phyloP scores from a whole-genome alignment of 768 basidiomycete species.

The Trametes sanguinea region DNA sequence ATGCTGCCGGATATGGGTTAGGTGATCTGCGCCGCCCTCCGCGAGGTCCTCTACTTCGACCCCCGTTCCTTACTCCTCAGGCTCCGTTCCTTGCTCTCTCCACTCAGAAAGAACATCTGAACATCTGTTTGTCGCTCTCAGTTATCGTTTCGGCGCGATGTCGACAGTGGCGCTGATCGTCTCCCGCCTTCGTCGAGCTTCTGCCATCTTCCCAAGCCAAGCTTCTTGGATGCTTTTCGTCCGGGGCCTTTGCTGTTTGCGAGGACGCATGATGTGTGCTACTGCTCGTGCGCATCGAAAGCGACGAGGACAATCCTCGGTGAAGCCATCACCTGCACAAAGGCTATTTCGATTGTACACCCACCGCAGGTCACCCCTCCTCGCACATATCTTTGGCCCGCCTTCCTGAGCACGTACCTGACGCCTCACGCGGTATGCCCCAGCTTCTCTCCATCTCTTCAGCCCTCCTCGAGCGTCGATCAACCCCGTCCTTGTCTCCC shows the following conservation, averaged over 20 bases:
- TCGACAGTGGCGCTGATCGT: background rate
- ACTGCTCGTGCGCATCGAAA: no score
- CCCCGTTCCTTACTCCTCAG: background rate
- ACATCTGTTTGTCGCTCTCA: no score
- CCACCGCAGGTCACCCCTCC: no score
- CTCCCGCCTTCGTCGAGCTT: background rate
- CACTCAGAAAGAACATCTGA: background rate
- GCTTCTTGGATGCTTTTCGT: no score
- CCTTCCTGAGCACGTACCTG: background rate
- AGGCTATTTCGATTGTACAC: background rate
- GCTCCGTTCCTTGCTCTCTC: background rate
- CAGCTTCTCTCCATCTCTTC: background rate
- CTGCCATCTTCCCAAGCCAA: slow-evolving; percentile 1
- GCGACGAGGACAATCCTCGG: slow-evolving; percentile 16
- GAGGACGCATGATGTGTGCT: no score
- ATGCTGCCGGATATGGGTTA: slow-evolving; percentile 1
- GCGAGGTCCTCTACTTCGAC: background rate
- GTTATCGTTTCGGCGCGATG: no score
- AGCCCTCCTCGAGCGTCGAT: slow-evolving; percentile 3
- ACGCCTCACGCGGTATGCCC: background rate
- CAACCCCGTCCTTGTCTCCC: slow-evolving; percentile 5
- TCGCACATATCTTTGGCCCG: background rate
- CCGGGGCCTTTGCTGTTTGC: no score
- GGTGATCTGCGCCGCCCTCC: slow-evolving; percentile 3
- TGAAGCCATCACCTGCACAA: slow-evolving; percentile 3